phyloP scores from a whole-genome alignment of 1,284 basidiomycete genomes.

The Cerrena zonata region DNA sequence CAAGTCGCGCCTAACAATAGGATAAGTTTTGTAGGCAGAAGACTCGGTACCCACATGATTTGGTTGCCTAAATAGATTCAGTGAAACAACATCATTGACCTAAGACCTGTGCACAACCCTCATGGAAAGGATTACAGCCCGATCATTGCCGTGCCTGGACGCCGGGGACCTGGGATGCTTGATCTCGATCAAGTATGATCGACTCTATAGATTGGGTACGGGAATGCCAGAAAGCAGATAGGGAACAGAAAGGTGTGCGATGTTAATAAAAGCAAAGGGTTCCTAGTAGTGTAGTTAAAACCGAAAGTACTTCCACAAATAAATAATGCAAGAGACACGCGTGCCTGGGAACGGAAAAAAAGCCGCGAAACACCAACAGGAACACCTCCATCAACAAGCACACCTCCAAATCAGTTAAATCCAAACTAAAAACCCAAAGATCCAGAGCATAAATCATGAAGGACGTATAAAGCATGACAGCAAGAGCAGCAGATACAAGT shows the following conservation, averaged over 20 bases:
- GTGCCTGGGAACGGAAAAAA: neutral
- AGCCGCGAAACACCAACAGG: neutral
- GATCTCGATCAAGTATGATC: neutral
- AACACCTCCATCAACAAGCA: neutral
- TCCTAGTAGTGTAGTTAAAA: neutral
- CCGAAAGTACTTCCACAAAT: neutral
- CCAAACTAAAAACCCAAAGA: neutral
- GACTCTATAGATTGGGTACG: neutral
- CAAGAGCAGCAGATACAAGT: neutral
- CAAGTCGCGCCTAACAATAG: no score
- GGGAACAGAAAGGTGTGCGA: neutral
- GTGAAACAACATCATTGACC: no score
- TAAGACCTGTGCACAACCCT: no score
- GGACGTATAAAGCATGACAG: slow-evolving; percentile 5
- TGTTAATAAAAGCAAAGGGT: neutral
- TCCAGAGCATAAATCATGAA: slow-evolving; percentile 7
- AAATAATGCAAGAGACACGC: neutral
- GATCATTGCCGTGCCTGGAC: no score
- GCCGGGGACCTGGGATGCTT: neutral
- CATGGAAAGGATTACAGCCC: no score
- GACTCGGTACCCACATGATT: no score
- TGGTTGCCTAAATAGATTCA: no score
- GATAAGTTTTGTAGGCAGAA: no score
- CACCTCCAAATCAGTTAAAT: neutral
- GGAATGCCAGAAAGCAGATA: neutral